These are phyloP conservation scores for Trichosporon ovoides DNA, from an alignment of 1,284 basidiomycete genomes.

Conservation along the genomic window DNA sequence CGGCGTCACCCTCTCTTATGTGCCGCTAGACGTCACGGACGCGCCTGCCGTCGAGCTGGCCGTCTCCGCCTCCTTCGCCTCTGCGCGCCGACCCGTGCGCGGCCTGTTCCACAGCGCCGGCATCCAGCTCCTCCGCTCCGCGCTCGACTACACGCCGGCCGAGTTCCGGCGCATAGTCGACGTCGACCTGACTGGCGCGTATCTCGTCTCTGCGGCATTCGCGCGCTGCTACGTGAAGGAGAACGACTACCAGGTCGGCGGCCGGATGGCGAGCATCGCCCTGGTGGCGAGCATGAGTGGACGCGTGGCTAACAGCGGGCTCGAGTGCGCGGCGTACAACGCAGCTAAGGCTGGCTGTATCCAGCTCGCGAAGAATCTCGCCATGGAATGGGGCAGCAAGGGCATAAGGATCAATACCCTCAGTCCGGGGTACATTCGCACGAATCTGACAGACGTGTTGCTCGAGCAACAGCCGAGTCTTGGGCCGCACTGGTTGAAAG, in stretches of 20 bases:
- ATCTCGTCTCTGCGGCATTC: constrained; percentile 72
- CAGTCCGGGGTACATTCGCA: constrained; percentile 54
- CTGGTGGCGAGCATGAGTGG: constrained; percentile 81
- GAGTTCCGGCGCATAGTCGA: constrained; percentile 66
- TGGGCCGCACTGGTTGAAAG: constrained; percentile 20
- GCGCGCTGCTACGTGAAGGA: constrained; percentile 67
- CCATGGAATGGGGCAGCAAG: constrained; percentile 68
- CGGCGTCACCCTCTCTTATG: constrained; percentile 59
- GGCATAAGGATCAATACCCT: constrained; percentile 57
- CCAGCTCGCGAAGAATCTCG: constrained; percentile 77
- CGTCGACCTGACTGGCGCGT: constrained; percentile 69
- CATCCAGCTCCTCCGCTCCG: constrained; percentile 59
- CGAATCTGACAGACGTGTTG: constrained; percentile 37
- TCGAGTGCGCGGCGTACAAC: constrained; percentile 44
- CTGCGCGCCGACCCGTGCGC: constrained; percentile 53
- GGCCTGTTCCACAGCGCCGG: constrained; percentile 65
- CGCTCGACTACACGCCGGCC: constrained; percentile 62
- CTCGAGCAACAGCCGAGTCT: constrained; percentile 22
- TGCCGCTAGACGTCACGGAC: constrained; percentile 59
- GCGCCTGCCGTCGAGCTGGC: constrained; percentile 58
- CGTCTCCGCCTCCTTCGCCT: constrained; percentile 59
- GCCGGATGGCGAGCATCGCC: constrained; percentile 56
- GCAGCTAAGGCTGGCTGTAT: constrained; percentile 73
- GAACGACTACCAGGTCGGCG: constrained; percentile 47
- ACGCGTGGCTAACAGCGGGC: constrained; percentile 66